Percentiles rank a stretch among this genome's conserved stretches.
Conservation (phyloP, 2,329 filamentous ascomycete genomes). For the Diplodia scrobiculata region DNA sequence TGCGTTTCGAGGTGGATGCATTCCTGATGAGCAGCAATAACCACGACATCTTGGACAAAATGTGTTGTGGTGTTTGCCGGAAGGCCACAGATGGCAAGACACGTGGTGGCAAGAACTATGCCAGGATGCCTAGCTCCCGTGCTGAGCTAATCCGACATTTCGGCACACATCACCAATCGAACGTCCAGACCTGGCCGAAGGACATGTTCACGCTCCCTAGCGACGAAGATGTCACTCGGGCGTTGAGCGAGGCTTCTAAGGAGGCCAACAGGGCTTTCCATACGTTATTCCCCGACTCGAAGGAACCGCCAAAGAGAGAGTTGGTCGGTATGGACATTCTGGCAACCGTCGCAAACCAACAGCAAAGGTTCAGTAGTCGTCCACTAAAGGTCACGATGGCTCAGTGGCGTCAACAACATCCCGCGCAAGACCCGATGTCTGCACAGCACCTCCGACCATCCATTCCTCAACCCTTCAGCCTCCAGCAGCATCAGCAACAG, state of each 20-base stretch:
- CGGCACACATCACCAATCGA: slow-evolving; percentile 14
- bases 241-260: background rate
- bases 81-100: slow-evolving; percentile 18
- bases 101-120: slow-evolving; percentile 28
- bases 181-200: slow-evolving; percentile 23
- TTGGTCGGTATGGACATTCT: slow-evolving; percentile 18
- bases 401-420: slow-evolving; percentile 25
- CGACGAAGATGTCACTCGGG: slow-evolving; percentile 20
- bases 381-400: slow-evolving; percentile 15
- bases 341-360: slow-evolving; percentile 24
- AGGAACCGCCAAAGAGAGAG: slow-evolving; percentile 25
- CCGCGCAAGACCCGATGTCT: slow-evolving; percentile 16
- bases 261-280: slow-evolving; percentile 24
- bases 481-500: slow-evolving; percentile 7
- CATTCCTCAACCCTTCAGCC: slow-evolving; percentile 17
- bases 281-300: slow-evolving; percentile 20
- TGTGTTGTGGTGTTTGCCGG: slow-evolving; percentile 27
- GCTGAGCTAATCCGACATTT: slow-evolving; percentile 28
- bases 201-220: slow-evolving; percentile 28
- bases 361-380: slow-evolving; percentile 20
- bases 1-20: slow-evolving; percentile 24
- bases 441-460: slow-evolving; percentile 12
- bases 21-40: slow-evolving; percentile 28
- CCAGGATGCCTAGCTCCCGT: slow-evolving; percentile 24
- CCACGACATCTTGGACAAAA: slow-evolving; percentile 28